Percentiles rank a stretch among this genome's conserved stretches.
phyloP scores from a whole-genome alignment of 176 grass and related monocot genomes.

The Oryza nivara region DNA sequence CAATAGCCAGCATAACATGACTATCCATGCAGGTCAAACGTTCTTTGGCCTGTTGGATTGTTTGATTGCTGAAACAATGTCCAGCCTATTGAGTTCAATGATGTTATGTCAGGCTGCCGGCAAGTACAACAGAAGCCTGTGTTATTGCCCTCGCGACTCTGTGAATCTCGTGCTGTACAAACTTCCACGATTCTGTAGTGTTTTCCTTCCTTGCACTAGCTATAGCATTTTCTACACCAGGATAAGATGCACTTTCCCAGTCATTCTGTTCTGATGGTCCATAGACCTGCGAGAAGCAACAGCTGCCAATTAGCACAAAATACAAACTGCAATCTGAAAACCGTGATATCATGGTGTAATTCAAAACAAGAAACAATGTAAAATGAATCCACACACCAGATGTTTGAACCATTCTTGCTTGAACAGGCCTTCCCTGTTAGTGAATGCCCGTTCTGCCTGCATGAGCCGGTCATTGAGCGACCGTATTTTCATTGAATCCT shows the following conservation, averaged over 20 bases:
- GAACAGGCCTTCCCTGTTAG: conserved; percentile 65
- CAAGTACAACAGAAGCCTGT: conserved; percentile 66
- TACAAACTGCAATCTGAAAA: neutral
- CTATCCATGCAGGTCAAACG: neutral
- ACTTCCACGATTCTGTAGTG: conserved; percentile 58
- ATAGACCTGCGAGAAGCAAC: conserved; percentile 49
- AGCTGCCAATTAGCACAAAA: conserved; percentile 1
- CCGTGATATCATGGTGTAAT: neutral
- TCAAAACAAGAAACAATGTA: neutral
- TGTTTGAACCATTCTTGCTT: conserved; percentile 83
- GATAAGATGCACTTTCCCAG: conserved; percentile 67
- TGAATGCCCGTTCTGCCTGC: conserved; percentile 83
- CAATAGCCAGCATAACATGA: neutral
- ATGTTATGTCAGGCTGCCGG: conserved; percentile 69
- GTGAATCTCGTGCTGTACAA: conserved; percentile 79
- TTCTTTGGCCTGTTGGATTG: neutral
- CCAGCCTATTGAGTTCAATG: neutral
- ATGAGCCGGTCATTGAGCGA: conserved; percentile 77
- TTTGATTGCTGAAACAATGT: conserved; percentile 2
- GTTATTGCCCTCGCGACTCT: conserved; percentile 73
- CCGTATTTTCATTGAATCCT: conserved; percentile 65
- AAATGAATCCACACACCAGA: conserved; percentile 55
- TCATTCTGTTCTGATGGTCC: conserved; percentile 67
- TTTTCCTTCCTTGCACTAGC: conserved; percentile 58
- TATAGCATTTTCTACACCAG: conserved; percentile 67